Evolutionary conservation across 441 rosid species (phyloP).

Genomic region (Dalechampia spathulata): DNA sequence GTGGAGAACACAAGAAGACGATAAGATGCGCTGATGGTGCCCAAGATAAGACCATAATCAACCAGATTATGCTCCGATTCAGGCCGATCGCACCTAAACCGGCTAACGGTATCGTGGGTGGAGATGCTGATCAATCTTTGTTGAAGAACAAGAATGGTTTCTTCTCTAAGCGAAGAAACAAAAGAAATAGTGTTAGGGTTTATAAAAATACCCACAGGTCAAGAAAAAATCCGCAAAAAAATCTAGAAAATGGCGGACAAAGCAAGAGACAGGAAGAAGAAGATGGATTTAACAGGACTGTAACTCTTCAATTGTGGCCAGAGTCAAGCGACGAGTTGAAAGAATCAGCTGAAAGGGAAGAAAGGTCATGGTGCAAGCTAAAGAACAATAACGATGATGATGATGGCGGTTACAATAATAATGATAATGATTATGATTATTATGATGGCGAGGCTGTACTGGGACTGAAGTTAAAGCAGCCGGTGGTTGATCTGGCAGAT

Average conservation of each 20-base stretch:
- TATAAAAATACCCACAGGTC: conserved; percentile 35
- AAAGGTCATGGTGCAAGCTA: conserved; percentile 11
- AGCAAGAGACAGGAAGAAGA: background rate
- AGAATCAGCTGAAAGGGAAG: background rate
- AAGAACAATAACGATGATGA: background rate
- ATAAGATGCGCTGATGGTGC: conserved; percentile 25
- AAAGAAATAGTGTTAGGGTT: conserved; percentile 80
- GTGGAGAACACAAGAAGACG: conserved; percentile 23
- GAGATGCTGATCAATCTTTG: conserved; percentile 10
- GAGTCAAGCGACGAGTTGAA: conserved; percentile 29
- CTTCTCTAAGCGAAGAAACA: conserved; percentile 30
- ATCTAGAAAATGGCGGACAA: conserved; percentile 15
- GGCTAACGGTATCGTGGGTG: conserved; percentile 21
- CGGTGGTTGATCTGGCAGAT: conserved; percentile 16
- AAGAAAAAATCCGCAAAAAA: conserved; percentile 10
- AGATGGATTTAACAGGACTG: conserved; percentile 13
- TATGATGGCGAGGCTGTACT: background rate
- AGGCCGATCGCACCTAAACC: conserved; percentile 92
- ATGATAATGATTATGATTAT: no score
- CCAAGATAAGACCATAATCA: conserved; percentile 35
- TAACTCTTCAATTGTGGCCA: conserved; percentile 57
- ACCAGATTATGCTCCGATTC: conserved; percentile 58
- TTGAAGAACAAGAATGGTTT: conserved; percentile 12
- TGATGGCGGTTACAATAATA: no score
- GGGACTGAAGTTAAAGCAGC: conserved; percentile 14